Conservation (phyloP, 2,329 filamentous ascomycete species). For the Scedosporium boydii region DNA sequence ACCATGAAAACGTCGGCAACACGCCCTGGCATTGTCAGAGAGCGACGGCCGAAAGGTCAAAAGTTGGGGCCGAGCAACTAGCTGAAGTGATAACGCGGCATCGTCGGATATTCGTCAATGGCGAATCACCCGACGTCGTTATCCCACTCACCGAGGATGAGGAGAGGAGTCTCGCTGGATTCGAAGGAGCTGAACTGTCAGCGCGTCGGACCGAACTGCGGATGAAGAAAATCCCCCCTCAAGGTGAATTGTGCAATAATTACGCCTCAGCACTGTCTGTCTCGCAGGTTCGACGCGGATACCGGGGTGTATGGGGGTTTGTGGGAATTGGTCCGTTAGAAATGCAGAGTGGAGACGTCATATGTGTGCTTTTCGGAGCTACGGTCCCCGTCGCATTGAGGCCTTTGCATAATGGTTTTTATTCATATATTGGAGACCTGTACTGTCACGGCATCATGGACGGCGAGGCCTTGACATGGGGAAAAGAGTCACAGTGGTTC, state of each 20-base stretch:
- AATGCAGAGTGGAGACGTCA: not conserved
- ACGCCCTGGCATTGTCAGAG: not conserved
- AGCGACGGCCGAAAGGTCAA: not conserved
- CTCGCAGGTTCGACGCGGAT: not conserved
- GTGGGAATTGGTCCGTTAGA: not conserved
- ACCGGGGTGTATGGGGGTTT: not conserved
- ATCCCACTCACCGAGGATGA: not conserved
- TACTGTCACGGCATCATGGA: not conserved
- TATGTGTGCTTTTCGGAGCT: not conserved
- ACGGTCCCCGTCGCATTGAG: not conserved
- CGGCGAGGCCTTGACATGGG: conserved; percentile 4
- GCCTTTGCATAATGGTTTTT: not conserved
- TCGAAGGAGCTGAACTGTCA: not conserved
- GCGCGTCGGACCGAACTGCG: not conserved
- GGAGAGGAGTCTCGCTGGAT: not conserved
- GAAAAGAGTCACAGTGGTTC: not conserved
- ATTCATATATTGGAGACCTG: not conserved
- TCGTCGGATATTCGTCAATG: not conserved
- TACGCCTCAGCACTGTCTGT: not conserved
- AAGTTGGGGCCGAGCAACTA: not conserved
- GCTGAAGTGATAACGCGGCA: not conserved
- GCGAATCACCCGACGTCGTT: not conserved
- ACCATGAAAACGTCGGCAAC: not conserved
- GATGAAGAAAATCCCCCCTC: not conserved
- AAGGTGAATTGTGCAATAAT: not conserved